Base-by-base conservation (phyloP, 176 grass and related monocot species). In the Oryza meyeriana region DNA sequence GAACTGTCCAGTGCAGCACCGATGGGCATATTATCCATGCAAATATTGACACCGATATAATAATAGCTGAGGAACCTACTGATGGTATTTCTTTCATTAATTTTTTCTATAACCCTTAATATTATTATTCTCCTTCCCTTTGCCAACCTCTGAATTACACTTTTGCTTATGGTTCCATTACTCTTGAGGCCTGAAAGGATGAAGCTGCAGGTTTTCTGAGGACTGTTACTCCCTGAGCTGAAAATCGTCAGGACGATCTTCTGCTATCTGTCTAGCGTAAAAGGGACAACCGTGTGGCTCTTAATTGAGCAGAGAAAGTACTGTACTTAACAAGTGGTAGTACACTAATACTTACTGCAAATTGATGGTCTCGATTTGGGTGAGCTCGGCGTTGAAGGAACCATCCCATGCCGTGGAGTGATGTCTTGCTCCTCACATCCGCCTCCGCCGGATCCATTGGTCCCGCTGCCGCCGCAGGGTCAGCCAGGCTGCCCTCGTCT, bases 11-110 rank as follows among this genome's bases (percentile, higher is more conserved):
- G 50, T 88, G 88, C 35, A 94, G 92, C 86, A 88, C 88, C 74
- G 88, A 94, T 69, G 92, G 92, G 26, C 92, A 94, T 86, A 89
- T 94, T 26, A 94, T 94, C 75, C 92, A 94, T 86, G 92, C 88
- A 40, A 94, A 91, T 82, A 94, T 89, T 58, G 92, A 91, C 65
- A 94, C 92, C 41, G 92, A 94, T 74, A 86, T 91, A 28, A 91
- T 91, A 57, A 94, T 94, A 63, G 88, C 88, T 30, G 86, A 94
- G 74, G 86, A 91, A 80, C 76, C 92, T 68, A 86, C 8, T 26
- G 86, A 94, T 87, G 92, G 92, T 94, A 66, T 62, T 68, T 62
- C 28, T 40, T 82, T 57, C 25, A 59, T 41, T 26, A 2, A 31
- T 59, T 79, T 8, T 35, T 16, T 66, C 63, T 75, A 65, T 83